Evolutionary conservation across 139 green algal genomes (phyloP).

Genomic region (Tetradesmus lagerheimii): DNA sequence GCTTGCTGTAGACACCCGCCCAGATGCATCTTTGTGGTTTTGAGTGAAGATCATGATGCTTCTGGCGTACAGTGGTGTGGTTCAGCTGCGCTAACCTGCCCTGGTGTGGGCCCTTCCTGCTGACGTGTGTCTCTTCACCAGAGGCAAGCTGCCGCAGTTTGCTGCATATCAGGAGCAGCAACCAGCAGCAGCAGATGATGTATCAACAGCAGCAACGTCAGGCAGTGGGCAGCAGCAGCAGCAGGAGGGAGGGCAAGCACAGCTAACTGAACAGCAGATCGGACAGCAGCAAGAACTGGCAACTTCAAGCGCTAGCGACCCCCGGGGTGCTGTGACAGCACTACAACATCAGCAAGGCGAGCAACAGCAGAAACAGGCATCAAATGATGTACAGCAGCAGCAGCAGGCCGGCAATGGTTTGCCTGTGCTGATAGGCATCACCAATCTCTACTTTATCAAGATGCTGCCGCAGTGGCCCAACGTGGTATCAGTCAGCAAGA

Average conservation of each 20-base stretch:
- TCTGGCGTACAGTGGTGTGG: no score
- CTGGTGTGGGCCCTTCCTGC: neutral
- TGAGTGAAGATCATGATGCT: no score
- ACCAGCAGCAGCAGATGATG: neutral
- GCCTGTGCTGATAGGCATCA: slow-evolving; percentile 87
- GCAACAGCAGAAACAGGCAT: slow-evolving; percentile 18
- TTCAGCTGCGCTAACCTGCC: neutral
- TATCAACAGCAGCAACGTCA: neutral
- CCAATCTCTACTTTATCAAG: slow-evolving; percentile 95
- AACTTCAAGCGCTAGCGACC: neutral
- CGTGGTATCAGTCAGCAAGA: slow-evolving; percentile 75
- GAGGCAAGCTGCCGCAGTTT: slow-evolving; percentile 6
- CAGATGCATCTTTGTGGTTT: no score
- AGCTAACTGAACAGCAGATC: neutral
- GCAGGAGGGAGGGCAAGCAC: neutral
- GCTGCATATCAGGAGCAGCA: neutral
- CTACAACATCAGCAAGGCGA: neutral
- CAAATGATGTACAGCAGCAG: slow-evolving; percentile 25
- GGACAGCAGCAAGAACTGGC: slow-evolving; percentile 8
- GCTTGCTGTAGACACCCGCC: no score
- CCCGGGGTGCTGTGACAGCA: neutral
- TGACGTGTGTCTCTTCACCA: neutral
- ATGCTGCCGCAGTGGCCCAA: slow-evolving; percentile 75
- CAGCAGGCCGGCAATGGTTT: slow-evolving; percentile 41
- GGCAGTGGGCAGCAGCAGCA: slow-evolving; percentile 22